A percentile compares a stretch with the other conserved stretches of the same genome.
These are phyloP conservation scores for Heracleum sosnowskyi DNA, from an alignment of 129 eudicot genomes.

Conservation along the genomic window DNA sequence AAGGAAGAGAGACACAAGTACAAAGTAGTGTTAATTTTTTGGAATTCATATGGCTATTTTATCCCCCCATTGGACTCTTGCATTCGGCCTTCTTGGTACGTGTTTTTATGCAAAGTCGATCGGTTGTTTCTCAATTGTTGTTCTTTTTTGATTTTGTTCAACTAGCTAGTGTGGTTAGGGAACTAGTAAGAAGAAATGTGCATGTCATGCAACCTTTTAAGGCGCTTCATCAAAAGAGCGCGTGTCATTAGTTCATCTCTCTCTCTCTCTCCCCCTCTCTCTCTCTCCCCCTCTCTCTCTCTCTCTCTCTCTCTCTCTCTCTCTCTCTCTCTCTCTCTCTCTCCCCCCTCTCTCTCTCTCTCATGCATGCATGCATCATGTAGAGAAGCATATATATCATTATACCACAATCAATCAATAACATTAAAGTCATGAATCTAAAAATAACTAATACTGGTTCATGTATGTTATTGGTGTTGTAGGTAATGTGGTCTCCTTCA, in stretches of 20 bases:
- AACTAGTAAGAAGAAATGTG: background rate
- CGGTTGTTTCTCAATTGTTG: background rate
- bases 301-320: no score
- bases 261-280: no score
- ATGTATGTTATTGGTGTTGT: background rate
- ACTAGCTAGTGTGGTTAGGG: background rate
- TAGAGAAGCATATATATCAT: background rate
- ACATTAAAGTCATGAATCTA: background rate
- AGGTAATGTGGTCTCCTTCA: conserved; percentile 64
- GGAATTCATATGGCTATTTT: conserved; percentile 7
- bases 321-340: no score
- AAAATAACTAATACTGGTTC: background rate
- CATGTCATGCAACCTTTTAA: background rate
- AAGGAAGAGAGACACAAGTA: background rate
- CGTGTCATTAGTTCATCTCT: no score
- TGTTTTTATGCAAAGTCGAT: background rate
- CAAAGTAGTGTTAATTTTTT: background rate
- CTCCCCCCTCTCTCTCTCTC: no score
- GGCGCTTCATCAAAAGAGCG: no score
- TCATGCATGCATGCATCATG: background rate
- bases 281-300: no score
- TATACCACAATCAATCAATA: no score
- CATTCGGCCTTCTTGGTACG: conserved; percentile 42
- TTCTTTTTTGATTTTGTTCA: background rate
- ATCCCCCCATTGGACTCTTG: conserved; percentile 25